phyloP scores from a whole-genome alignment of 2,329 filamentous ascomycete genomes.

The Fusarium anguioides region DNA sequence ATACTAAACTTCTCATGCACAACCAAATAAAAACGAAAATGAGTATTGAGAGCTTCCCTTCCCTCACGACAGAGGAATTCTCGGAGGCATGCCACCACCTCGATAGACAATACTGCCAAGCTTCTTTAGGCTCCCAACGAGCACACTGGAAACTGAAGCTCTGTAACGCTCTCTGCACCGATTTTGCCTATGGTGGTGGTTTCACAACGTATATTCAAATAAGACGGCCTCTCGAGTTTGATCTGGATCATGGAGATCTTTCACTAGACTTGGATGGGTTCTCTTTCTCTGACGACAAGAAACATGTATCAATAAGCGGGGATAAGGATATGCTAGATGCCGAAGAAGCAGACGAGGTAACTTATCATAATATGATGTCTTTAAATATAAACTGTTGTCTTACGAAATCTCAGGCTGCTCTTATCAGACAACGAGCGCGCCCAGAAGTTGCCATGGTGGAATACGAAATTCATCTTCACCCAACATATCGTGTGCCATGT shows the following conservation, averaged over 20 bases:
- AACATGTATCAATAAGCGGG: conserved; percentile 39
- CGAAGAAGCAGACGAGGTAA: conserved; percentile 65
- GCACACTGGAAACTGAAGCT: conserved; percentile 65
- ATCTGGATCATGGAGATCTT: conserved; percentile 58
- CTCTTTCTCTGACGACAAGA: conserved; percentile 52
- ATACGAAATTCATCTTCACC: conserved; percentile 81
- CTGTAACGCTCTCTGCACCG: conserved; percentile 62
- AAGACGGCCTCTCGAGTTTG: conserved; percentile 61
- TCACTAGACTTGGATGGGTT: conserved; percentile 59
- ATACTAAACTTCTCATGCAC: neutral
- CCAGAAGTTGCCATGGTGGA: conserved; percentile 62
- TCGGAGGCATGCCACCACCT: conserved; percentile 71
- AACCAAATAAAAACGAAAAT: conserved; percentile 36
- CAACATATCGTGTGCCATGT: conserved; percentile 79
- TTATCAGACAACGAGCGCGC: conserved; percentile 48
- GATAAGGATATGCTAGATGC: conserved; percentile 62
- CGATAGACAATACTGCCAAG: conserved; percentile 68
- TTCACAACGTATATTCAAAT: conserved; percentile 67
- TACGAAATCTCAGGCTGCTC: conserved; percentile 53
- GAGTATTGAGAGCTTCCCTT: conserved; percentile 68
- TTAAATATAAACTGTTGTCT: conserved; percentile 22
- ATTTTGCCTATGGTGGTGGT: conserved; percentile 55
- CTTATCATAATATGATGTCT: conserved; percentile 16
- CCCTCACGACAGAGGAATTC: conserved; percentile 71
- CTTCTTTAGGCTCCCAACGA: conserved; percentile 65